phyloP scores from a whole-genome alignment of 208 protist species.

The Crithidia bombi region DNA sequence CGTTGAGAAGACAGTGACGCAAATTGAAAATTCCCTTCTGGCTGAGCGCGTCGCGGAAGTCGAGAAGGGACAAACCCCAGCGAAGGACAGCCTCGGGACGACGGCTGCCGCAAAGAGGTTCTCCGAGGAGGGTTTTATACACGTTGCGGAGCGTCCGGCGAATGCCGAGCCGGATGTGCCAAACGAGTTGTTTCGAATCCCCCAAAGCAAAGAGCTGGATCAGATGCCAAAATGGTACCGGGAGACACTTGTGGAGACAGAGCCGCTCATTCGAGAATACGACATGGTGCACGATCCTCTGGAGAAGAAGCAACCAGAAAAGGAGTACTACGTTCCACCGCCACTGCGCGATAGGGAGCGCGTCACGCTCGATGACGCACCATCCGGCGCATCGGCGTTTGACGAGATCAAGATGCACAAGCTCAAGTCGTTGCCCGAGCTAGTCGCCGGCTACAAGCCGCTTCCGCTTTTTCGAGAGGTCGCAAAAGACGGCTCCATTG shows the following conservation, averaged over 20 bases:
- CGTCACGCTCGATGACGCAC: conserved; percentile 81
- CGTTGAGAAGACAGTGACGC: conserved; percentile 31
- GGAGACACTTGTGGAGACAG: conserved; percentile 76
- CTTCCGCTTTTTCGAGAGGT: conserved; percentile 82
- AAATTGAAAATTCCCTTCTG: conserved; percentile 34
- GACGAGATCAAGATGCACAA: conserved; percentile 87
- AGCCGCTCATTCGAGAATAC: conserved; percentile 81
- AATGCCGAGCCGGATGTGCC: conserved; percentile 75
- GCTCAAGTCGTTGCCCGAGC: conserved; percentile 71
- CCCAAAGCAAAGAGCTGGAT: conserved; percentile 56
- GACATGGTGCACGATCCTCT: conserved; percentile 82
- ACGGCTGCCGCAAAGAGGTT: not conserved
- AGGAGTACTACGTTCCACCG: conserved; percentile 74
- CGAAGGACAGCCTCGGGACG: not conserved
- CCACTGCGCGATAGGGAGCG: conserved; percentile 56
- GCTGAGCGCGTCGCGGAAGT: not conserved
- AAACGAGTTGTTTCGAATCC: conserved; percentile 71
- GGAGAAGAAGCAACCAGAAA: conserved; percentile 39
- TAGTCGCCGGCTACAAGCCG: conserved; percentile 84
- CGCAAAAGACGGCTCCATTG: conserved; percentile 41
- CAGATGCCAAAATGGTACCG: conserved; percentile 86
- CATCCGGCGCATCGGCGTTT: conserved; percentile 74
- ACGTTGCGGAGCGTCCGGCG: conserved; percentile 55
- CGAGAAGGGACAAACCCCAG: not conserved
- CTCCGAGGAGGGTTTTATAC: conserved; percentile 54